Evolutionary conservation across 1,139 yeast genomes (phyloP), one percentile per base, ranked within the genome.

Genomic region (Saccharomycopsis crataegensis): DNA sequence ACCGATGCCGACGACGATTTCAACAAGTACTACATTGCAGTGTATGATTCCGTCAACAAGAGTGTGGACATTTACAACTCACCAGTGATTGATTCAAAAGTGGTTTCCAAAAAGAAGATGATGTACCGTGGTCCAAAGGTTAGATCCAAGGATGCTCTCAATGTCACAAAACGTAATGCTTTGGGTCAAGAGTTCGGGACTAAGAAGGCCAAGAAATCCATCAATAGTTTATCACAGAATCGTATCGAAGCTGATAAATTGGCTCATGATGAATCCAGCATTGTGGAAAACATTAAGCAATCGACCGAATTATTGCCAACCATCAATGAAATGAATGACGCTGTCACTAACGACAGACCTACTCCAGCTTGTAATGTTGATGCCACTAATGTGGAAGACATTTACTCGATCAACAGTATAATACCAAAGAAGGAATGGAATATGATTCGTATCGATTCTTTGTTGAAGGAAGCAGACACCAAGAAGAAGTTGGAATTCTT

Each of bases 131-230:
- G 90, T 2, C 94, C 93, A 38, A 70, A 74, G 33, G 74, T 86
- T 57, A 80, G 76, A 67, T 81, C 77, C 62, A 68, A 71, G 40
- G 82, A 83, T 58, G 73, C 76, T 12, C 76, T 82, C 63, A 71
- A 74, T 61, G 69, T 75, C 44, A 73, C 74, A 12, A 88, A 86
- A 70, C 78, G 96, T 67, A 86, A 79, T 59, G 87, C 88, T 2
- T 77, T 93, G 64, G 99, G 99, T 65, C 93, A 89, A 69, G 94
- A 95, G 1, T 93, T 93, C 62, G 99, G 99, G 77, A 91, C 99
- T 58, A 89, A 88, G 71, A 91, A 84, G 71, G 97, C 98, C 58
- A 91, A 89, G 72, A 86, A 88, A 64, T 96, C 96, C 42, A 87
- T 94, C 65, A 74, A 80, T 51, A 91, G 85, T 66, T 70, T 82